A percentile compares a stretch with the other conserved stretches of the same genome.
Conservation (phyloP, 2,329 filamentous ascomycete genomes). For the Alternaria novae-zelandiae region DNA sequence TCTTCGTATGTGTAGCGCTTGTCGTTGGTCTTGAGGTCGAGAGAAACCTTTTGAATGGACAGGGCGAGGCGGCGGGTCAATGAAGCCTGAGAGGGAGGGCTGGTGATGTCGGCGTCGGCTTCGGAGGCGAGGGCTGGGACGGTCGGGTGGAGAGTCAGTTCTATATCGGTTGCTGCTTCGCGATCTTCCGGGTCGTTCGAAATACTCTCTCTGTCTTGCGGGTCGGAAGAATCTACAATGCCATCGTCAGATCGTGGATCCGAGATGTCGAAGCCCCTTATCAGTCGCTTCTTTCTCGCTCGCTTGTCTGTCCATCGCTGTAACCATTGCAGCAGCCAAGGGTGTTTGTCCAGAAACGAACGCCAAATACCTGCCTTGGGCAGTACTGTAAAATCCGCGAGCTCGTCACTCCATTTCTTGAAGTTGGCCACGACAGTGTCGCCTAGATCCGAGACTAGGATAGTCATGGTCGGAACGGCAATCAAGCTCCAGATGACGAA, state of each 20-base stretch:
- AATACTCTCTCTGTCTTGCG: conserved; percentile 22
- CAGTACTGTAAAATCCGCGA: conserved; percentile 71
- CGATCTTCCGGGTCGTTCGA: not conserved
- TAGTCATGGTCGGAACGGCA: conserved; percentile 85
- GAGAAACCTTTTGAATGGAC: conserved; percentile 71
- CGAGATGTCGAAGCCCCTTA: conserved; percentile 54
- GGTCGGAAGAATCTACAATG: not conserved
- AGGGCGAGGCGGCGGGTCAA: conserved; percentile 68
- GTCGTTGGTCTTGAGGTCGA: conserved; percentile 65
- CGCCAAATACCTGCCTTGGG: conserved; percentile 64
- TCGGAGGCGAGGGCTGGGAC: conserved; percentile 18
- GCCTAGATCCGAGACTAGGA: conserved; percentile 67
- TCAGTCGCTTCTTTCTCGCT: conserved; percentile 49
- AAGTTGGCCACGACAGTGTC: conserved; percentile 77
- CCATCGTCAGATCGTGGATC: conserved; percentile 43
- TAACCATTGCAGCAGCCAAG: conserved; percentile 49
- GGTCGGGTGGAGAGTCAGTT: conserved; percentile 11
- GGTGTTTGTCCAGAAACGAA: conserved; percentile 57
- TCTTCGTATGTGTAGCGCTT: conserved; percentile 80
- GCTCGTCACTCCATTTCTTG: conserved; percentile 64
- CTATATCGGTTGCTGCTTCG: conserved; percentile 11
- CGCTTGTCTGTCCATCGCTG: conserved; percentile 46
- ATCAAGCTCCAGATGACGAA: conserved; percentile 94
- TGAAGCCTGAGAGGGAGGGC: conserved; percentile 52
- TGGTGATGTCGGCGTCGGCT: conserved; percentile 11